Percentiles rank a stretch among this genome's conserved stretches.
phyloP scores from a whole-genome alignment of 1,284 basidiomycete genomes.

The Trametes polyzona region DNA sequence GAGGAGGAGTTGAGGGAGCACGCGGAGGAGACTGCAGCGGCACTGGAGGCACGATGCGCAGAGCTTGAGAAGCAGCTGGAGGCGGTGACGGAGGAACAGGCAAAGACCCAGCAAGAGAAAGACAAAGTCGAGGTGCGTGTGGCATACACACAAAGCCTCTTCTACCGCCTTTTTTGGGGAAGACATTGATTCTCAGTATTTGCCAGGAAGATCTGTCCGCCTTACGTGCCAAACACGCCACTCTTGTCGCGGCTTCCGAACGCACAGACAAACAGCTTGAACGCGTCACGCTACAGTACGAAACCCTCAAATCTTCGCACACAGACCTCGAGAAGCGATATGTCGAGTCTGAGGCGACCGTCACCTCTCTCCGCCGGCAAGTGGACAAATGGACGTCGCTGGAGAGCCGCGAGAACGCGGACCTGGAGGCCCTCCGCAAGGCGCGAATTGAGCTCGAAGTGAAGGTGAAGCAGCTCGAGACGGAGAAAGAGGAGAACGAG shows the following conservation, averaged over 20 bases:
- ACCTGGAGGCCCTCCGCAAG: constrained; percentile 58
- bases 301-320: constrained; percentile 55
- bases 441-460: constrained; percentile 59
- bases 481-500: constrained; percentile 43
- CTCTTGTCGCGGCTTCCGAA: constrained; percentile 49
- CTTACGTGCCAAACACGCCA: constrained; percentile 41
- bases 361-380: constrained; percentile 60
- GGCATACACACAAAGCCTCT: background rate
- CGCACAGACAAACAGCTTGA: constrained; percentile 55
- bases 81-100: constrained; percentile 44
- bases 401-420: constrained; percentile 64
- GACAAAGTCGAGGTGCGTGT: constrained; percentile 33
- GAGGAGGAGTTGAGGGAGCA: constrained; percentile 34
- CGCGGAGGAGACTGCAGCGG: constrained; percentile 40
- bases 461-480: constrained; percentile 52
- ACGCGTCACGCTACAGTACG: constrained; percentile 58
- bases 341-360: constrained; percentile 58
- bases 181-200: constrained; percentile 1
- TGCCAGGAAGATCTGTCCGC: constrained; percentile 39
- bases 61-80: constrained; percentile 41
- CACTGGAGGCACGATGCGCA: constrained; percentile 38
- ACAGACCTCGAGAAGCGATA: constrained; percentile 57
- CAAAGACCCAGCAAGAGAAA: constrained; percentile 47
- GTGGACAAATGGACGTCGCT: constrained; percentile 68
- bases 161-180: background rate